Conservation (phyloP, 139 green algal genomes). For the Yamagishiella unicocca region DNA sequence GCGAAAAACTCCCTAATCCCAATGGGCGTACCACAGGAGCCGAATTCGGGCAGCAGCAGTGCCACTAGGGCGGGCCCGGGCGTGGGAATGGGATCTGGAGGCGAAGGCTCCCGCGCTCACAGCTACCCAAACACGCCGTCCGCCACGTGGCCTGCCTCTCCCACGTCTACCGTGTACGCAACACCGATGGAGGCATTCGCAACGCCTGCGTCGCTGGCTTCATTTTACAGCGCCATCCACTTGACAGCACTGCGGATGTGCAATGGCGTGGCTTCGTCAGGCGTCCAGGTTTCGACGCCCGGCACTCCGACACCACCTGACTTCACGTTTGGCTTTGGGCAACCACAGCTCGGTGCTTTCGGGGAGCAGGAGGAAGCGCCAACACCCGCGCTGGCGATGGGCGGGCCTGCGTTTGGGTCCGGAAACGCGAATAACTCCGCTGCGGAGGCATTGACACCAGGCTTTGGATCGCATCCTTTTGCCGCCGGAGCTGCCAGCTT, state of each 20-base stretch:
- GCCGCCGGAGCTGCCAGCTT: neutral
- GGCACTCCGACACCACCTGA: neutral
- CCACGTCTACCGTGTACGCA: neutral
- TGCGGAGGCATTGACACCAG: neutral
- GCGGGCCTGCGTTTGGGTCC: too few species aligned
- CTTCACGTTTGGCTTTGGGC: constrained; percentile 1
- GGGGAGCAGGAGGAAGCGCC: neutral
- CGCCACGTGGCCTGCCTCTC: neutral
- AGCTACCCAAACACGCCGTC: constrained; percentile 41
- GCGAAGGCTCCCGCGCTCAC: neutral
- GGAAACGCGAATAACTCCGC: neutral
- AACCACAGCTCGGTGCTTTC: neutral
- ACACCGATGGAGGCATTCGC: constrained; percentile 37
- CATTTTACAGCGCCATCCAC: neutral
- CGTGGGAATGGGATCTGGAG: neutral
- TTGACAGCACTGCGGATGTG: neutral
- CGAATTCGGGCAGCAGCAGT: neutral
- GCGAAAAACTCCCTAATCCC: too few species aligned
- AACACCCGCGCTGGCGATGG: neutral
- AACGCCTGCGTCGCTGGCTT: constrained; percentile 1
- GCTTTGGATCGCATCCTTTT: neutral
- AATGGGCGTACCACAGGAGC: too few species aligned
- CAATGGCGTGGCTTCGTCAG: neutral
- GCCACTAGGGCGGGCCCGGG: neutral
- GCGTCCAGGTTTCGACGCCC: neutral